Percentiles rank a stretch among this genome's conserved stretches.
These are phyloP conservation scores for Candida peoriensis DNA, from an alignment of 805 yeast species.

Conservation along the genomic window DNA sequence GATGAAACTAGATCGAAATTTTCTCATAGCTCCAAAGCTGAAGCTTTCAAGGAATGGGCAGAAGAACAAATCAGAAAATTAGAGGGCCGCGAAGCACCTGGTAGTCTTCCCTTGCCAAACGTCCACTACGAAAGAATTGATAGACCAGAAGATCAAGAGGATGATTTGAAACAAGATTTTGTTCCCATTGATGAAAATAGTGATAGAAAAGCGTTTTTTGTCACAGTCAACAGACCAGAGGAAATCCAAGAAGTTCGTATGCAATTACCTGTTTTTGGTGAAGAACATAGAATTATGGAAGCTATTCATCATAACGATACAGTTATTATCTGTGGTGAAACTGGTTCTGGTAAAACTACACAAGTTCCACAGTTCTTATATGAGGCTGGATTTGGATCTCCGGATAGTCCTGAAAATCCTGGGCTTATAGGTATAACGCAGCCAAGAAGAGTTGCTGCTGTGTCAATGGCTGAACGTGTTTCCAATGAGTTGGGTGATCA, in stretches of 20 bases:
- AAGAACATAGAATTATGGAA: slow-evolving; percentile 93
- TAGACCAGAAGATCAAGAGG: slow-evolving; percentile 68
- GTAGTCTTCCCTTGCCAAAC: slow-evolving; percentile 32
- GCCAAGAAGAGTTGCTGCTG: slow-evolving; percentile 92
- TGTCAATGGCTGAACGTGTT: slow-evolving; percentile 84
- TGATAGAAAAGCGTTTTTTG: slow-evolving; percentile 58
- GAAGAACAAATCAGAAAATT: slow-evolving; percentile 59
- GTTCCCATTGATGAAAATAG: slow-evolving; percentile 50
- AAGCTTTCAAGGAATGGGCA: slow-evolving; percentile 86
- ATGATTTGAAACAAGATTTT: slow-evolving; percentile 60
- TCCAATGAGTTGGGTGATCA: slow-evolving; percentile 71
- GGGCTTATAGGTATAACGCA: slow-evolving; percentile 98
- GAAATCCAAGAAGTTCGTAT: slow-evolving; percentile 64
- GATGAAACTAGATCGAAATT: slow-evolving; percentile 31
- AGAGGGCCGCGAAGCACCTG: slow-evolving; percentile 53
- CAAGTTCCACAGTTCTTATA: slow-evolving; percentile 95
- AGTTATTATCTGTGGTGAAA: slow-evolving; percentile 91
- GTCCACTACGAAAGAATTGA: slow-evolving; percentile 47
- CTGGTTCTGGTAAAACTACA: slow-evolving; percentile 98
- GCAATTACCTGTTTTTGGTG: slow-evolving; percentile 81
- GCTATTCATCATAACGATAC: slow-evolving; percentile 90
- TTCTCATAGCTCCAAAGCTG: slow-evolving; percentile 45
- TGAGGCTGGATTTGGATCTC: slow-evolving; percentile 84
- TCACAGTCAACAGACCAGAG: slow-evolving; percentile 58
- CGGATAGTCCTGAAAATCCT: slow-evolving; percentile 53